Base-by-base conservation (phyloP, 148 eudicot genomes). In the Fagopyrum tataricum region DNA sequence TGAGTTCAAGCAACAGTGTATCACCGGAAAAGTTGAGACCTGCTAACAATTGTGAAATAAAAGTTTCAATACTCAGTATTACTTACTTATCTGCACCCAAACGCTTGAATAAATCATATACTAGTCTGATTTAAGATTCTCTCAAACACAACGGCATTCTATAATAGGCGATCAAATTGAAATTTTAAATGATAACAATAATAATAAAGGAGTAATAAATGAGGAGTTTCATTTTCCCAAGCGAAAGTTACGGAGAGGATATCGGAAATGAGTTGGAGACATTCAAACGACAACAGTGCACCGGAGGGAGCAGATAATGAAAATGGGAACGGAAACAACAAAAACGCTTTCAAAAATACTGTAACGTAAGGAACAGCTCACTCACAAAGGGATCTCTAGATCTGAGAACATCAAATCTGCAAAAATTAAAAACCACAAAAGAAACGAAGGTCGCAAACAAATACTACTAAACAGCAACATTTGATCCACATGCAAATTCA, bases 341-440 rank as follows among this genome's bases (percentile, higher is more conserved):
- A 26, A 73, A 73, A 73, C 55, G 55, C 6, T 20, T 43, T 21
- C 26, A 12, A 20, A 6, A 44, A 20, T 24, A 43, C 49, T 15
- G 55, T 44, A 70, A 46, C 39, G 73, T 31, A 20, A 39, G 55
- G 41, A 70, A 10, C 72, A 53, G 23, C 44, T 70, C 44, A 51
- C 49, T 70, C 71, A 12, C 52, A 52, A 44, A 26, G 47, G 66
- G 43, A 18, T 78, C 78, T 74, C 71, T 48, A 78, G 82, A 84
- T 84, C 85, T 84, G 82, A 82, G 76, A 73, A 76, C 77, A 37
- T 58, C 71, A 74, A 79, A 76, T 75, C 82, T 82, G 82, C 85
- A 78, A 72, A 75, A 72, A 59, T 56, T 72, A 61, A 48, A 51
- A 49, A 72, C 8, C 26, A 47, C 59, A 18, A 26, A 3, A 74